Base-by-base conservation (phyloP, 352 stramenopile species). In the Elongisporangium anandrum region DNA sequence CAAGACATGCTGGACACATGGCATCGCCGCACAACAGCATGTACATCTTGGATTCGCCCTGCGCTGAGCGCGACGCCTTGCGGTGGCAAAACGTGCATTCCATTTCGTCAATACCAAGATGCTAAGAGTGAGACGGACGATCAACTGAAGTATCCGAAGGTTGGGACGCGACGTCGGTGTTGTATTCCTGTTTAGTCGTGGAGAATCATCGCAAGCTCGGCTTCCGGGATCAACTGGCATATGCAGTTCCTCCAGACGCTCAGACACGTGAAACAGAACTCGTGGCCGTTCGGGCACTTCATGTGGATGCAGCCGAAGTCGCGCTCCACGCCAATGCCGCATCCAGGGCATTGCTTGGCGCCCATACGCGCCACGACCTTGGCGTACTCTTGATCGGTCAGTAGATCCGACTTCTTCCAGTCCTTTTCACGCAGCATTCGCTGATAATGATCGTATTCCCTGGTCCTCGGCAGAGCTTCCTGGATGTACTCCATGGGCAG, bases 241-340 rank as follows among this genome's bases (percentile, higher is more conserved):
- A 65, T 39, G 59, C 83, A 92, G 12, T 66, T 70, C 29, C 9
- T 41, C 83, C 83, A 92, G 26, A 58, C 8, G 6, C 20, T 22
- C 39, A 93, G 58, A 23, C 83, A 90, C 23, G 79, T 88, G 58
- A 79, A 93, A 65, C 83, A 93, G 56, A 93, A 93, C 59, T 91
- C 63, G 63, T 91, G 81, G 2, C 79, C 81, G 48, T 84, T 80
- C 8, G 76, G 77, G 53, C 83, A 93, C 48, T 54, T 81, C 70
- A 93, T 93, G 70, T 93, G 80, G 17, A 93, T 63, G 55, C 83
- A 93, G n/a, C 83, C 83, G 59, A 77, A 78, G 62, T 87, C 79
- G 51, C 81, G 79, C 56, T 87, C 65, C 24, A 93, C 79, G 39
- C 83, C 83, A 13, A 93, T 75, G 16, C 83, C 83, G 59, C 83